These are phyloP conservation scores for Pichia eremophila DNA, from an alignment of 805 yeast species.

Conservation along the genomic window DNA sequence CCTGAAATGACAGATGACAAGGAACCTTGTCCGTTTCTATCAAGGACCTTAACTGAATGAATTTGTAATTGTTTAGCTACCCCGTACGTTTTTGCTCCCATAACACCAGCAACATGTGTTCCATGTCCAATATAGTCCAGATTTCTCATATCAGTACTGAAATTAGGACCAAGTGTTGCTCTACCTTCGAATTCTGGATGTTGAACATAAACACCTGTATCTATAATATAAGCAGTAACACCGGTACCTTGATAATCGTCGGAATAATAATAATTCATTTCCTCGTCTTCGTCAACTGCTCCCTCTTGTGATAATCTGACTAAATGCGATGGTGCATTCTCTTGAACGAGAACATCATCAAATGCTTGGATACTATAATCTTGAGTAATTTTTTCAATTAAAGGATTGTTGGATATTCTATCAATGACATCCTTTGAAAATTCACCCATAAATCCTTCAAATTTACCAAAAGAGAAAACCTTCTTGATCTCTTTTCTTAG, in stretches of 20 bases:
- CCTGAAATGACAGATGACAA: slow-evolving; percentile 58
- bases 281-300: slow-evolving; percentile 16
- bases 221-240: slow-evolving; percentile 70
- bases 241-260: slow-evolving; percentile 40
- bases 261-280: slow-evolving; percentile 40
- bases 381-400: slow-evolving; percentile 59
- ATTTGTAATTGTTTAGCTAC: slow-evolving; percentile 64
- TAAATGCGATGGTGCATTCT: slow-evolving; percentile 41
- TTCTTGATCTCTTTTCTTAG: slow-evolving; percentile 39
- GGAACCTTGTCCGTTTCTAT: slow-evolving; percentile 60
- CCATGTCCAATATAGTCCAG: slow-evolving; percentile 79
- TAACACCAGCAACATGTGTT: slow-evolving; percentile 85
- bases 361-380: slow-evolving; percentile 55
- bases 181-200: slow-evolving; percentile 61
- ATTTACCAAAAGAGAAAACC: slow-evolving; percentile 57
- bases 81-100: slow-evolving; percentile 74
- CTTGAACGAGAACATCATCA: slow-evolving; percentile 31
- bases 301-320: slow-evolving; percentile 49
- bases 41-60: slow-evolving; percentile 69
- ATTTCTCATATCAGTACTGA: slow-evolving; percentile 51
- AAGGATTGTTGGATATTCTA: slow-evolving; percentile 45
- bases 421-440: slow-evolving; percentile 40
- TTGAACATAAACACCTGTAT: slow-evolving; percentile 64
- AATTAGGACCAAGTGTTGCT: slow-evolving; percentile 49
- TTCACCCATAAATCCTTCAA: slow-evolving; percentile 61